These are phyloP conservation scores for Halenospora varia DNA, from an alignment of 495 filamentous ascomycete species.

Conservation along the genomic window DNA sequence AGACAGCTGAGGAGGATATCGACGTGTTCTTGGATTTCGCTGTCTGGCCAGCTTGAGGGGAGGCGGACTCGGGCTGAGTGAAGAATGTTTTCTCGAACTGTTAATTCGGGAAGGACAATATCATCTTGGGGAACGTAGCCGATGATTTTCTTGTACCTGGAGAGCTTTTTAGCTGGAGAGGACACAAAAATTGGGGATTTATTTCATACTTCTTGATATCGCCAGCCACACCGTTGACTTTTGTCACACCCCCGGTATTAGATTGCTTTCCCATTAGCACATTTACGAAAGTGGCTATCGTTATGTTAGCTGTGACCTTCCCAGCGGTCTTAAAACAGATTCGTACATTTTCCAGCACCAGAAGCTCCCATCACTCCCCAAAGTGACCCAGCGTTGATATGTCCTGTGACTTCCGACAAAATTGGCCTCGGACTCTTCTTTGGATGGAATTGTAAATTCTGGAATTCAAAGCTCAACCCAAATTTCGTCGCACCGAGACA, in stretches of 20 bases:
- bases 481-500: constrained; percentile 43
- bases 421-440: constrained; percentile 38
- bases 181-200: no score
- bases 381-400: constrained; percentile 39
- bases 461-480: constrained; percentile 47
- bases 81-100: constrained; percentile 64
- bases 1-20: constrained; percentile 67
- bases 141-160: constrained; percentile 48
- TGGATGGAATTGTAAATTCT: constrained; percentile 40
- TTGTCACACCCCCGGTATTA: constrained; percentile 38
- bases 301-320: not conserved
- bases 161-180: constrained; percentile 18
- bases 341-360: constrained; percentile 65
- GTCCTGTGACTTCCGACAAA: constrained; percentile 44
- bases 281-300: constrained; percentile 44
- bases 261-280: constrained; percentile 47
- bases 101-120: constrained; percentile 63
- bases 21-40: constrained; percentile 58
- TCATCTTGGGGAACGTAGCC: constrained; percentile 63
- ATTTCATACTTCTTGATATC: constrained; percentile 27
- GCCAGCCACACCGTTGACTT: constrained; percentile 44
- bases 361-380: constrained; percentile 55
- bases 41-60: constrained; percentile 57
- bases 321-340: constrained; percentile 36
- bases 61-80: constrained; percentile 65